These are phyloP conservation scores for Trifolium repens DNA, from an alignment of 306 rosid genomes.

Conservation along the genomic window DNA sequence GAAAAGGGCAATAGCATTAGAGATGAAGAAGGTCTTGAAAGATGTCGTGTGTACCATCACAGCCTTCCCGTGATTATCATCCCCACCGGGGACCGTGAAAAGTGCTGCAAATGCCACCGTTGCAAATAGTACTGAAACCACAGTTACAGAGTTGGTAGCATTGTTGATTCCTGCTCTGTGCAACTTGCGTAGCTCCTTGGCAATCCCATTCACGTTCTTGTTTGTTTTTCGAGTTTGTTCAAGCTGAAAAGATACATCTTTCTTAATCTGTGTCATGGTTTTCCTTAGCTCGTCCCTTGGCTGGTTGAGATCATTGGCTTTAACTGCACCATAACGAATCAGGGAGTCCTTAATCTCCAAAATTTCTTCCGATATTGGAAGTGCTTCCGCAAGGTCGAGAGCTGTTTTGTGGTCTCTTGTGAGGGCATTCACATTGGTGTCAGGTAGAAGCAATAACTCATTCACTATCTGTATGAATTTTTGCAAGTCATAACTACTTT, in stretches of 20 bases:
- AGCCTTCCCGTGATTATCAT: slow-evolving; percentile 55
- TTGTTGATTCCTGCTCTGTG: slow-evolving; percentile 80
- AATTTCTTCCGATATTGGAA: slow-evolving; percentile 70
- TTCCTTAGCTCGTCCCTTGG: slow-evolving; percentile 82
- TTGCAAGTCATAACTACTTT: slow-evolving; percentile 3
- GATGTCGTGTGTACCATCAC: slow-evolving; percentile 51
- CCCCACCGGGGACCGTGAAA: slow-evolving; percentile 91
- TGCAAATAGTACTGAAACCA: slow-evolving; percentile 87
- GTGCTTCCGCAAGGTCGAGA: slow-evolving; percentile 84
- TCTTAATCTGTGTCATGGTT: slow-evolving; percentile 76
- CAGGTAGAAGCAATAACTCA: slow-evolving; percentile 59
- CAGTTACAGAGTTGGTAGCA: slow-evolving; percentile 83
- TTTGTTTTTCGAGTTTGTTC: slow-evolving; percentile 88
- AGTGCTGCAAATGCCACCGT: slow-evolving; percentile 87
- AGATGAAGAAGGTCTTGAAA: slow-evolving; percentile 72
- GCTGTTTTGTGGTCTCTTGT: slow-evolving; percentile 84
- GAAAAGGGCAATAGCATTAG: slow-evolving; percentile 76
- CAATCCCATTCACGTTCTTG: slow-evolving; percentile 73
- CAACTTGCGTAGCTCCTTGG: slow-evolving; percentile 69
- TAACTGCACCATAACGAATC: slow-evolving; percentile 61
- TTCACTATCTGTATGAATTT: slow-evolving; percentile 79
- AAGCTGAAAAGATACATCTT: slow-evolving; percentile 77
- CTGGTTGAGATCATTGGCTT: slow-evolving; percentile 80
- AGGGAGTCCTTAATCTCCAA: slow-evolving; percentile 63
- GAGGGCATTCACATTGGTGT: slow-evolving; percentile 75